A percentile compares a stretch with the other conserved stretches of the same genome.
Evolutionary conservation across 2,329 filamentous ascomycete genomes (phyloP).

Genomic region (Fonsecaea multimorphosa): DNA sequence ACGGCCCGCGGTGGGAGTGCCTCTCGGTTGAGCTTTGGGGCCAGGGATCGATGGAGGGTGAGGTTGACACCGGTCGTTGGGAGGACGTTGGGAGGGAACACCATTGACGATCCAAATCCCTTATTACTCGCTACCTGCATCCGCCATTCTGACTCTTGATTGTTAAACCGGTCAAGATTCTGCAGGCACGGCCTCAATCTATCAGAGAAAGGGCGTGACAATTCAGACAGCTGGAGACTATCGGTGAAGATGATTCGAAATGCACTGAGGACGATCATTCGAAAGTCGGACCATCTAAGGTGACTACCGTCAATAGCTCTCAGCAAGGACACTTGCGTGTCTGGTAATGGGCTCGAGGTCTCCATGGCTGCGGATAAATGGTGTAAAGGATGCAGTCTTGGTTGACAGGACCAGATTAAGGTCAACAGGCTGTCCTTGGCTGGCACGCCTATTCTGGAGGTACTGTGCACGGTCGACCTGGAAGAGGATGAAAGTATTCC

Average conservation of each 20-base stretch:
- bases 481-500: slow-evolving; percentile 8
- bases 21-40: slow-evolving; percentile 34
- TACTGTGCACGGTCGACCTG: slow-evolving; percentile 1
- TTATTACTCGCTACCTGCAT: slow-evolving; percentile 25
- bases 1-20: slow-evolving; percentile 32
- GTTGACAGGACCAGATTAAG: slow-evolving; percentile 2
- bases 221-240: slow-evolving; percentile 23
- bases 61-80: slow-evolving; percentile 23
- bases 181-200: slow-evolving; percentile 26
- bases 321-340: slow-evolving; percentile 29
- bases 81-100: slow-evolving; percentile 38
- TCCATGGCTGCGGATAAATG: slow-evolving; percentile 10
- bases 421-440: background rate
- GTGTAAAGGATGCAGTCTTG: slow-evolving; percentile 5
- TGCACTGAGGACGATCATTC: slow-evolving; percentile 32
- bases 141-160: slow-evolving; percentile 34
- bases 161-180: slow-evolving; percentile 22
- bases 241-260: slow-evolving; percentile 32
- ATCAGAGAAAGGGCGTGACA: slow-evolving; percentile 29
- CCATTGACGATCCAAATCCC: slow-evolving; percentile 35
- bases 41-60: slow-evolving; percentile 28
- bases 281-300: slow-evolving; percentile 37
- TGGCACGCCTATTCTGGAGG: background rate
- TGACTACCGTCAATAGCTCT: slow-evolving; percentile 37
- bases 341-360: slow-evolving; percentile 18